Conservation (phyloP, 441 rosid species). For the Flueggea neowawraea region DNA sequence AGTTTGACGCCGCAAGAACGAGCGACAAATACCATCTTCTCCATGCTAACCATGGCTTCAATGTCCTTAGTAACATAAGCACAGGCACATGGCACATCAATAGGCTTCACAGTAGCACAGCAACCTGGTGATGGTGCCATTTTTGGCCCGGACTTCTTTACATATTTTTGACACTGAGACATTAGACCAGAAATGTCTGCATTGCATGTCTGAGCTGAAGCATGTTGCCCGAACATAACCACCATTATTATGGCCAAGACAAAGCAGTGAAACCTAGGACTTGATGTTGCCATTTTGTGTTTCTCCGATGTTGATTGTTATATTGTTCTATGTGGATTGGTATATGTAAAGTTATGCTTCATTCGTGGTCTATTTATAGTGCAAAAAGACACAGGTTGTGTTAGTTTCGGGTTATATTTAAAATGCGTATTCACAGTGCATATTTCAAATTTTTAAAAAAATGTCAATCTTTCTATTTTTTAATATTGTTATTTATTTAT, state of each 20-base stretch:
- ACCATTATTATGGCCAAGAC: not conserved
- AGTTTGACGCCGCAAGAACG: constrained; percentile 15
- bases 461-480: no score
- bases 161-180: constrained; percentile 10
- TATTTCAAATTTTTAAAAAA: no score
- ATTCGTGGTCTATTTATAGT: no score
- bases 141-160: constrained; percentile 6
- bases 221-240: constrained; percentile 2
- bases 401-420: no score
- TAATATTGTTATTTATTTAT: no score
- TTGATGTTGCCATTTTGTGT: no score
- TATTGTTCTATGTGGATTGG: no score
- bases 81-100: constrained; percentile 22
- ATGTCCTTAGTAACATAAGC: constrained; percentile 20
- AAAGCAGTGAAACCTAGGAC: not conserved
- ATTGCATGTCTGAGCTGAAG: constrained; percentile 5
- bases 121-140: constrained; percentile 12
- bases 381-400: no score
- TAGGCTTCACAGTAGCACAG: constrained; percentile 12
- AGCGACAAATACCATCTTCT: constrained; percentile 21
- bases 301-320: no score
- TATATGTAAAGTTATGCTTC: no score
- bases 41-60: constrained; percentile 16
- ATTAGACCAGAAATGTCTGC: constrained; percentile 3
- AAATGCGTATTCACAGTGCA: no score